Percentiles rank a stretch among this genome's conserved stretches.
Evolutionary conservation across 2,329 filamentous ascomycete genomes (phyloP).

Genomic region (Metarhizium album): DNA sequence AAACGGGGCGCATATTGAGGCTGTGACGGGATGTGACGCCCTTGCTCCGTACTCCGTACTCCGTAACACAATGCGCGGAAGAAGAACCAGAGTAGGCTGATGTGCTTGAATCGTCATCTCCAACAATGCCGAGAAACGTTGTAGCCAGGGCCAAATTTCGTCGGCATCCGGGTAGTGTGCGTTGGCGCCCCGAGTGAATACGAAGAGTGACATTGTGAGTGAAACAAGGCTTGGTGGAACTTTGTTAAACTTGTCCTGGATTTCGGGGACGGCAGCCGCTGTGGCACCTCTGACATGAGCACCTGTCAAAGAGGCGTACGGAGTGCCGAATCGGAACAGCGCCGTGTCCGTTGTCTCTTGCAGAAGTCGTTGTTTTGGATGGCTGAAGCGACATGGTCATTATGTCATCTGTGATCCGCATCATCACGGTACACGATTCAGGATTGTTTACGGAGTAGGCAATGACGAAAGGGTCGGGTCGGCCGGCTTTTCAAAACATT

Average conservation of each 20-base stretch:
- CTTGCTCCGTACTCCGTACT: no score
- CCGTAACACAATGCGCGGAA: background rate
- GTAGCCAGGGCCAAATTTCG: background rate
- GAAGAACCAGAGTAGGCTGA: background rate
- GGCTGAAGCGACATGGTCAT: background rate
- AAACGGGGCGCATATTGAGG: background rate
- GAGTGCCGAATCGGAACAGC: background rate
- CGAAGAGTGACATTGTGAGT: constrained; percentile 5
- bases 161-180: background rate
- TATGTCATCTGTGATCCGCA: no score
- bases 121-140: background rate
- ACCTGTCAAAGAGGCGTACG: no score
- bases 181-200: background rate
- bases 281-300: background rate
- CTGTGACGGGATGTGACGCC: background rate
- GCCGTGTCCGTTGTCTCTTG: background rate
- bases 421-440: no score
- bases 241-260: background rate
- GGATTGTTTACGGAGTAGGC: no score
- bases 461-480: no score
- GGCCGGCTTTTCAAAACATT: no score
- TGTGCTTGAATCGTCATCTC: background rate
- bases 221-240: constrained; percentile 2
- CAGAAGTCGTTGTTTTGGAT: background rate
- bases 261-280: background rate